Evolutionary conservation across 106 monocot genomes (phyloP).

Genomic region (Hemerocallis citrina): DNA sequence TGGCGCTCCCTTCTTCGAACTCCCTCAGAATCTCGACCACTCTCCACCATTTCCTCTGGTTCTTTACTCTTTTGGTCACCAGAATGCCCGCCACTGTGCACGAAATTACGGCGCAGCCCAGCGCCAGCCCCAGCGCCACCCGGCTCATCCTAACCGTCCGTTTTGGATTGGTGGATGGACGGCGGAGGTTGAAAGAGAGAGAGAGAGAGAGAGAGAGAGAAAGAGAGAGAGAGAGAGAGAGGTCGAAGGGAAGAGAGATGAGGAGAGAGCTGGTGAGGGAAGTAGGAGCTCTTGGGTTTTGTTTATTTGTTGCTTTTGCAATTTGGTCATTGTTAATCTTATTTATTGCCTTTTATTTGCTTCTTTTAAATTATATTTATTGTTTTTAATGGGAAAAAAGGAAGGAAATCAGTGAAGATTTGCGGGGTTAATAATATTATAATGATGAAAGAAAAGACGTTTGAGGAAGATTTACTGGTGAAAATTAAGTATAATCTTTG

Average conservation of each 20-base stretch:
- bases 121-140: slow-evolving; percentile 47
- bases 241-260: neutral
- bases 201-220: too few species aligned
- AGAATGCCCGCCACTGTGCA: slow-evolving; percentile 46
- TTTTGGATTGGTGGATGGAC: neutral
- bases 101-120: slow-evolving; percentile 46
- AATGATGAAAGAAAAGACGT: too few species aligned
- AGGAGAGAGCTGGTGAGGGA: neutral
- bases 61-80: slow-evolving; percentile 29
- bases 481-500: too few species aligned
- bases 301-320: neutral
- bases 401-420: too few species aligned
- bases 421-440: too few species aligned
- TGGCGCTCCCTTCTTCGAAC: slow-evolving; percentile 56
- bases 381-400: too few species aligned
- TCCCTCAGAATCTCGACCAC: slow-evolving; percentile 40
- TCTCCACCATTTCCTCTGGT: slow-evolving; percentile 32
- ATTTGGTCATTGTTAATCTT: neutral
- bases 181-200: neutral
- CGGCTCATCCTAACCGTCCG: slow-evolving; percentile 18
- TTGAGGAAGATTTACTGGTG: too few species aligned
- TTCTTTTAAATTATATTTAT: neutral
- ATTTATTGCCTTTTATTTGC: neutral
- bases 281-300: neutral
- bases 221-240: slow-evolving; percentile 1